These are phyloP conservation scores for Calcarisporium arbuscula DNA, from an alignment of 2,329 filamentous ascomycete genomes.

Conservation along the genomic window DNA sequence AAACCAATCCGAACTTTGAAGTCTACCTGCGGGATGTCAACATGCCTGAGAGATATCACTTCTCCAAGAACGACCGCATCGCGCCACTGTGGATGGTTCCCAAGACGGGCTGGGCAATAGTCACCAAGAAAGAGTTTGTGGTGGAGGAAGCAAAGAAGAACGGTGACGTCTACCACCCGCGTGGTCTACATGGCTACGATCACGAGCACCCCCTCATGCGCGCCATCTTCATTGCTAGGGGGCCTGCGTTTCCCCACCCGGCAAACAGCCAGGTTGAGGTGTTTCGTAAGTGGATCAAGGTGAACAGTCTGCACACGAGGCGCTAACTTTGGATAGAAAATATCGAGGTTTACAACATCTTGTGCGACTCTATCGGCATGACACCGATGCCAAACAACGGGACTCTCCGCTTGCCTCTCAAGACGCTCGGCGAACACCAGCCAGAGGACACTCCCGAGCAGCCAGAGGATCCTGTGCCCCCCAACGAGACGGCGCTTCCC, in stretches of 20 bases:
- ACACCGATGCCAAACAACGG: constrained; percentile 77
- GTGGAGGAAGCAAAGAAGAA: constrained; percentile 57
- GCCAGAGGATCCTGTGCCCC: constrained; percentile 45
- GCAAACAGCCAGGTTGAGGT: constrained; percentile 71
- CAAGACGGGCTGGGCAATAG: constrained; percentile 87
- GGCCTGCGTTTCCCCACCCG: constrained; percentile 83
- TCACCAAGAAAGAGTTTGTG: constrained; percentile 72
- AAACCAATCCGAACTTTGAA: constrained; percentile 64
- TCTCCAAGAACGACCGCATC: constrained; percentile 79
- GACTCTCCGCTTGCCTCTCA: constrained; percentile 67
- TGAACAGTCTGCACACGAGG: neutral
- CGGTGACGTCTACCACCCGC: constrained; percentile 66
- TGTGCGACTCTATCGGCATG: constrained; percentile 81
- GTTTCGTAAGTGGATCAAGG: constrained; percentile 65
- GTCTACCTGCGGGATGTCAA: constrained; percentile 80
- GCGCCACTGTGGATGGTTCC: constrained; percentile 93
- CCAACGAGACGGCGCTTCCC: constrained; percentile 2
- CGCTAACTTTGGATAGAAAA: constrained; percentile 58
- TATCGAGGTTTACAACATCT: constrained; percentile 87
- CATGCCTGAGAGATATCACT: constrained; percentile 93
- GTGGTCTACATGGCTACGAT: constrained; percentile 90
- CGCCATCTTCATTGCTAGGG: constrained; percentile 87
- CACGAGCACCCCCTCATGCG: constrained; percentile 93
- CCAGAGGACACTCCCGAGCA: constrained; percentile 39
- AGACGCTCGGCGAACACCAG: constrained; percentile 56